Base-by-base conservation (phyloP, 2,329 filamentous ascomycete genomes). In the Botrytis byssoidea region DNA sequence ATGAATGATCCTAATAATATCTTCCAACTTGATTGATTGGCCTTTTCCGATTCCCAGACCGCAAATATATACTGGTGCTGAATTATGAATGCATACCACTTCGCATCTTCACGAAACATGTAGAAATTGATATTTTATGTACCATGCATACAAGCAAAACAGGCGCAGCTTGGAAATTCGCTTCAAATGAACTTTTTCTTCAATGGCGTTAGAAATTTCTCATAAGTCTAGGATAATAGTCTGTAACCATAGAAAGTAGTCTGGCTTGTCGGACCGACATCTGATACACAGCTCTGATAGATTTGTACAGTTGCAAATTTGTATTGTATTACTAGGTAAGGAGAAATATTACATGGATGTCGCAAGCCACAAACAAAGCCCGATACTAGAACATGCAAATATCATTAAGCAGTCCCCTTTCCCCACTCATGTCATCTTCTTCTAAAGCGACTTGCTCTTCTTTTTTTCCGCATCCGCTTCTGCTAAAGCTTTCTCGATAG, bases 381-480 rank as follows among this genome's bases (percentile, higher is more conserved):
- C 8, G 37, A 35, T 32, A 57, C 35, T 10, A 35, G 16, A 67
- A 25, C 4, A n/a, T 51, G 51, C 37, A 59, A 2, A 18, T 42
- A 35, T 32, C 25, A 59, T 35, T 35, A 35, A n/a, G 2, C 3
- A 70, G 16, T 6, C 8, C 20, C 37, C 5, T 37, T 37, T 2
- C 4, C 2, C 32, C 10, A 40, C 12, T 67, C 46, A 40, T 40
- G 29, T 1, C n/a, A 25, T 16, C 32, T 29, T 12, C 1, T 35
- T 44, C 44, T 37, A 70, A 7, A 16, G 20, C 6, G 18, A 59
- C 67, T 69, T 69, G 9, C 20, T 42, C 32, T 59, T 59, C 37
- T 57, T 59, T 29, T 18, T 72, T 32, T 74, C 48, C 5, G 73
- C 69, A 37, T 74, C 73, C 44, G 70, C 73, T 37, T 69, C 61